These are phyloP conservation scores for Gillenia trifoliata DNA, from an alignment of 306 rosid genomes.

Conservation along the genomic window DNA sequence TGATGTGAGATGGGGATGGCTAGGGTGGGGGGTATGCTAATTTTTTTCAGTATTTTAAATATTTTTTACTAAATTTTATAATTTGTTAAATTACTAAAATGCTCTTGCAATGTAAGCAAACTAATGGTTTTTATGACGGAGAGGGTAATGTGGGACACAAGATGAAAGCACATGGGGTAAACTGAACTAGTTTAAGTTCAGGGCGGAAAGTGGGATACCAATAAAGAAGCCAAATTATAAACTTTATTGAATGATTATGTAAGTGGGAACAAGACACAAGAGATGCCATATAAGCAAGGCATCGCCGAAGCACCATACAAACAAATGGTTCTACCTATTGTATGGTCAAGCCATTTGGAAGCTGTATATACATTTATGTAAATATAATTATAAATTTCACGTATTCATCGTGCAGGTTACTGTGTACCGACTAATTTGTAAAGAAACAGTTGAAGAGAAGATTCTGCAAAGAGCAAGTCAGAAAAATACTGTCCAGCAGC, in stretches of 20 bases:
- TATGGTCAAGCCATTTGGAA: neutral
- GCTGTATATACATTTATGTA: neutral
- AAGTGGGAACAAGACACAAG: no score
- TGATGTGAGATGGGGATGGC: neutral
- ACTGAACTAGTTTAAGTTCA: no score
- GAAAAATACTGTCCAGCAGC: slow-evolving; percentile 97
- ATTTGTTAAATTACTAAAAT: neutral
- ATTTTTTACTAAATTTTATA: neutral
- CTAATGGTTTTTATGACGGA: neutral
- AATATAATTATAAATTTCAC: neutral
- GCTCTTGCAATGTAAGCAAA: neutral
- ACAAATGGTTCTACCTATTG: neutral
- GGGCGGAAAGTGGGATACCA: no score
- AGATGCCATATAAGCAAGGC: no score
- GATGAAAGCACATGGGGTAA: no score
- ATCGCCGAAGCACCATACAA: neutral
- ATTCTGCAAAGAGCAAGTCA: slow-evolving; percentile 96
- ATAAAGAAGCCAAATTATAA: no score
- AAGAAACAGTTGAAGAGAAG: slow-evolving; percentile 99
- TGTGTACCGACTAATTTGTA: slow-evolving; percentile 92
- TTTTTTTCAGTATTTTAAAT: no score
- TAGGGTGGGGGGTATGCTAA: neutral
- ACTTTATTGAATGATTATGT: no score
- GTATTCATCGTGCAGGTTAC: slow-evolving; percentile 55
- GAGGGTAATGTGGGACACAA: neutral